phyloP scores from a whole-genome alignment of 2,329 filamentous ascomycete species.

The Lachnellula subtilissima region DNA sequence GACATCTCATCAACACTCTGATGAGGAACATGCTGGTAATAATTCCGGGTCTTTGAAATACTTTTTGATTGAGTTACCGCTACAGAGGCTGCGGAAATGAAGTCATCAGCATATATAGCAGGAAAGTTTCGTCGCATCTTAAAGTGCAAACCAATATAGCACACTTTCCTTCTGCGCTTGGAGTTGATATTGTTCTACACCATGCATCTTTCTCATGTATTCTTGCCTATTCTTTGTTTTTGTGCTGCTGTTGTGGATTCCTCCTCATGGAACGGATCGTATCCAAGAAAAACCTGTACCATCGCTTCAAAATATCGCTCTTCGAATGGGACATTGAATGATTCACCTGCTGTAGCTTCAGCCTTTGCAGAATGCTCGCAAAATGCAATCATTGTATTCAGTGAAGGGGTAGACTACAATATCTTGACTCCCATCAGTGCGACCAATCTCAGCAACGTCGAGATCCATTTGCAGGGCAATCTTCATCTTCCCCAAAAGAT shows the following conservation, averaged over 20 bases:
- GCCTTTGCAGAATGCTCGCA: slow-evolving; percentile 36
- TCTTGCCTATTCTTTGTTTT: not conserved
- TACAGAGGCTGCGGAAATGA: too few species aligned
- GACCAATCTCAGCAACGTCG: slow-evolving; percentile 38
- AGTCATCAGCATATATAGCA: too few species aligned
- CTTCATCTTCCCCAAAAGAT: slow-evolving; percentile 40
- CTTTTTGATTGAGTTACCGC: too few species aligned
- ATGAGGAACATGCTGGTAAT: too few species aligned
- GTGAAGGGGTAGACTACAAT: slow-evolving; percentile 39
- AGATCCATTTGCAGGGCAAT: slow-evolving; percentile 40
- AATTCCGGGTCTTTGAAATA: too few species aligned
- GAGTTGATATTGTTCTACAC: too few species aligned
- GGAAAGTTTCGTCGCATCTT: too few species aligned
- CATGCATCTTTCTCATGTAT: too few species aligned
- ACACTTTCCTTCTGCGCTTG: too few species aligned
- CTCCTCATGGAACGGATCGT: not conserved
- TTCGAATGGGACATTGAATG: slow-evolving; percentile 36
- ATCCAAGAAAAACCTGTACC: slow-evolving; percentile 4
- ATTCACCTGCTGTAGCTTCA: slow-evolving; percentile 35
- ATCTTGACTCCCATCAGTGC: slow-evolving; percentile 37
- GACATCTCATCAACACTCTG: too few species aligned
- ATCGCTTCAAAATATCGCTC: slow-evolving; percentile 17
- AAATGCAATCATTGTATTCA: slow-evolving; percentile 35
- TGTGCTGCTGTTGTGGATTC: not conserved
- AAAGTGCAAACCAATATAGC: too few species aligned